Percentiles rank a stretch among this genome's conserved stretches.
Conservation (phyloP, 2,329 filamentous ascomycete genomes). For the Aspergillus quadricinctus region DNA sequence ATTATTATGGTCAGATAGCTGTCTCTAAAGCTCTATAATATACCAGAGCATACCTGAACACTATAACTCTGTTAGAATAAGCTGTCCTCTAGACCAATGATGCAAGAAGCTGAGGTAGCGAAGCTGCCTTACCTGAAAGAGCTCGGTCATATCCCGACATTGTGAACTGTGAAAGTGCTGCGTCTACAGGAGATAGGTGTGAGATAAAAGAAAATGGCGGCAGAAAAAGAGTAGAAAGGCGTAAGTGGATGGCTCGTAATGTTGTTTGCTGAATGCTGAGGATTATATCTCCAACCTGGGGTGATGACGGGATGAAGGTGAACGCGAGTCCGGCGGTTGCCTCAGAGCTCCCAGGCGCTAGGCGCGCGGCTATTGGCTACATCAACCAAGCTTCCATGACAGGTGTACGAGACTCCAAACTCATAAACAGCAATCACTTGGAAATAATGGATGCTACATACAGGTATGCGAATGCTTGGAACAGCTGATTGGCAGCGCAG, state of each 20-base stretch:
- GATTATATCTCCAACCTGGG: conserved; percentile 8
- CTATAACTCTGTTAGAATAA: conserved; percentile 51
- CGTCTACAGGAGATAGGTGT: neutral
- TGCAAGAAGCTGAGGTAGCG: conserved; percentile 27
- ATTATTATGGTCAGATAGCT: conserved; percentile 42
- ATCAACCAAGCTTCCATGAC: neutral
- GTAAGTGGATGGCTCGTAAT: conserved; percentile 12
- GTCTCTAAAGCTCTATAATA: conserved; percentile 10
- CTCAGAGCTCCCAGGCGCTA: conserved; percentile 23
- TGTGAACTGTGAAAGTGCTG: conserved; percentile 17
- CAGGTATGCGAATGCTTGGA: neutral
- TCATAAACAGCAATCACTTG: too few relatives aligned
- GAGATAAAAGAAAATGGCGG: neutral
- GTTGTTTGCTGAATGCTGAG: conserved; percentile 10
- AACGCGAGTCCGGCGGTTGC: conserved; percentile 24
- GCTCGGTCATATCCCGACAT: conserved; percentile 98
- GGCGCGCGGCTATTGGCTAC: conserved; percentile 21
- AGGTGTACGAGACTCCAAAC: too few relatives aligned
- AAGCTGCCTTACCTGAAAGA: conserved; percentile 74
- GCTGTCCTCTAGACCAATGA: conserved; percentile 9
- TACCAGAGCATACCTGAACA: conserved; percentile 65
- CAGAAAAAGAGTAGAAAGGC: conserved; percentile 1
- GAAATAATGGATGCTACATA: neutral
- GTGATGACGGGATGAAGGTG: conserved; percentile 24
- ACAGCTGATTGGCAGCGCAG: neutral